Conservation (phyloP, 2,329 filamentous ascomycete genomes). For the Neophaeococcomyces aloes region DNA sequence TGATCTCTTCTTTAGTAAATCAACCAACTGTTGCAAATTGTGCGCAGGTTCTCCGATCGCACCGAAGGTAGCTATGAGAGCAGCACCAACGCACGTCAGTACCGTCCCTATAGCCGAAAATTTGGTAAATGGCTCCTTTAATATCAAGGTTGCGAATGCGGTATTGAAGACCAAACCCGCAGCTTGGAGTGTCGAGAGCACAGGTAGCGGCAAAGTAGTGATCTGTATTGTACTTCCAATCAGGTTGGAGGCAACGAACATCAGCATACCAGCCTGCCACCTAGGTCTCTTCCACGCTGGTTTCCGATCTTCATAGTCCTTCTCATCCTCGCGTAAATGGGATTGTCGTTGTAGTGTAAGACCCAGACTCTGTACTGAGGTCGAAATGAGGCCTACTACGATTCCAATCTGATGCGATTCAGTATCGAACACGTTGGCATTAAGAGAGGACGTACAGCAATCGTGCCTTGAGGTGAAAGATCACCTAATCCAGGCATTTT, state of each 20-base stretch:
- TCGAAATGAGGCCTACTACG: slow-evolving; percentile 83
- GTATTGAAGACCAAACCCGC: slow-evolving; percentile 98
- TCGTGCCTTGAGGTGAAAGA: slow-evolving; percentile 66
- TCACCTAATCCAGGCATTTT: slow-evolving; percentile 62
- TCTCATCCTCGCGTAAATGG: slow-evolving; percentile 94
- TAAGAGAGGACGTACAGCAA: slow-evolving; percentile 50
- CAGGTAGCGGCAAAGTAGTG: slow-evolving; percentile 84
- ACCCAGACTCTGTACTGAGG: slow-evolving; percentile 87
- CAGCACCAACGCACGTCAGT: slow-evolving; percentile 76
- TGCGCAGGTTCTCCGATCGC: slow-evolving; percentile 90
- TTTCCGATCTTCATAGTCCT: slow-evolving; percentile 65
- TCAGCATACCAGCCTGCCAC: slow-evolving; percentile 94
- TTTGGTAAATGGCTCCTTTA: slow-evolving; percentile 85
- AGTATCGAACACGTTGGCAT: slow-evolving; percentile 10
- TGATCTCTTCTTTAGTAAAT: slow-evolving; percentile 58
- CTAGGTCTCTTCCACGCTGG: slow-evolving; percentile 80
- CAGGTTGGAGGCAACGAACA: slow-evolving; percentile 92
- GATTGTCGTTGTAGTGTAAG: slow-evolving; percentile 96
- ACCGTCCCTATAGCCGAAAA: slow-evolving; percentile 87
- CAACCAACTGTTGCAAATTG: slow-evolving; percentile 68
- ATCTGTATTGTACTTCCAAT: slow-evolving; percentile 95
- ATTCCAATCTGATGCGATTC: slow-evolving; percentile 62
- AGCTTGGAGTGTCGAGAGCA: slow-evolving; percentile 89
- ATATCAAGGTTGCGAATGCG: slow-evolving; percentile 84
- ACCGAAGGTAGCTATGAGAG: slow-evolving; percentile 86